Conservation (phyloP, 306 rosid species). For the Prunus dulcis region DNA sequence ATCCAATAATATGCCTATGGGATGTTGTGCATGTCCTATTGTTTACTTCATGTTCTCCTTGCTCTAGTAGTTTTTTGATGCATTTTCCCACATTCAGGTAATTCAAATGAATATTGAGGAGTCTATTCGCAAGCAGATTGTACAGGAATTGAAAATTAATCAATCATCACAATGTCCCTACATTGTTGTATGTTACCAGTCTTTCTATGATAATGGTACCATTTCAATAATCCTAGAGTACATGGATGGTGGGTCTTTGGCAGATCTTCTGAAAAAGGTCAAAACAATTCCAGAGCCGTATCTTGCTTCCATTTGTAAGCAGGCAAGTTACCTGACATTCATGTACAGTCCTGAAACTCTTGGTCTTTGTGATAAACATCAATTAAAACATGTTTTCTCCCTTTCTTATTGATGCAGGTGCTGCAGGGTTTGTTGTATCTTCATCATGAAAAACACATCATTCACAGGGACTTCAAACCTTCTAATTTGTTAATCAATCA, state of each 20-base stretch:
- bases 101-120: constrained; percentile 93
- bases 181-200: constrained; percentile 83
- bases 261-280: constrained; percentile 82
- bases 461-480: constrained; percentile 96
- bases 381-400: constrained; percentile 12
- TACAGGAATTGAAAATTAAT: constrained; percentile 88
- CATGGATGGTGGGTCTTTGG: constrained; percentile 99
- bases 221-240: constrained; percentile 95
- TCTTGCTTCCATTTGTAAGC: constrained; percentile 89
- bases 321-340: constrained; percentile 44
- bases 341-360: constrained; percentile 3
- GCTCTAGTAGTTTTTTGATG: constrained; percentile 18
- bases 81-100: constrained; percentile 47
- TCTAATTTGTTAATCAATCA: constrained; percentile 88
- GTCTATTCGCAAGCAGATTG: constrained; percentile 77
- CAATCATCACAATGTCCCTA: constrained; percentile 87
- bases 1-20: background rate
- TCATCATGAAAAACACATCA: constrained; percentile 87
- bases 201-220: constrained; percentile 76
- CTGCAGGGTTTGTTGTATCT: constrained; percentile 84
- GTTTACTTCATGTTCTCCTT: constrained; percentile 1
- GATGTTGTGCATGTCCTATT: constrained; percentile 21
- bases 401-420: constrained; percentile 53
- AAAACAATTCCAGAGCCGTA: constrained; percentile 69
- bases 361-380: constrained; percentile 11